phyloP scores from a whole-genome alignment of 495 filamentous ascomycete genomes.

The Hypoxylon trugodes region DNA sequence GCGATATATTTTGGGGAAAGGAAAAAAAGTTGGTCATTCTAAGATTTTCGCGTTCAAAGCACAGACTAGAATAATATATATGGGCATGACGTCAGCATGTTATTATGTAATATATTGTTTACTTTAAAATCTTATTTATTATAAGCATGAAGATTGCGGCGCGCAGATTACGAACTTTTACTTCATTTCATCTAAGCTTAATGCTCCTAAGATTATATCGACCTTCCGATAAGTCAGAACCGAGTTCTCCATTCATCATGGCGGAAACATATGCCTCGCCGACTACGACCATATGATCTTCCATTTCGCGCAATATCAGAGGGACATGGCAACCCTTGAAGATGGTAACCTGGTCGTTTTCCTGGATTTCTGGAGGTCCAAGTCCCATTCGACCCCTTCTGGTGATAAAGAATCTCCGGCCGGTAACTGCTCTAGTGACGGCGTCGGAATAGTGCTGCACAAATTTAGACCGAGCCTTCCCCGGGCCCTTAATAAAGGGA shows the following conservation, averaged over 20 bases:
- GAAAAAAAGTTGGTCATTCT: no score
- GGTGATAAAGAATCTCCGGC: constrained; percentile 16
- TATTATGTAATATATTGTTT: no score
- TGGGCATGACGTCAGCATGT: no score
- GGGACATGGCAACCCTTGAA: constrained; percentile 25
- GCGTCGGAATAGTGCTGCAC: constrained; percentile 23
- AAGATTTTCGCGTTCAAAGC: no score
- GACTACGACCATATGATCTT: constrained; percentile 6
- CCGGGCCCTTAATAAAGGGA: constrained; percentile 6
- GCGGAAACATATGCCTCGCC: constrained; percentile 17
- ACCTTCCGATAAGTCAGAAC: constrained; percentile 2
- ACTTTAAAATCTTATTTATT: no score
- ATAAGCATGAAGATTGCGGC: no score
- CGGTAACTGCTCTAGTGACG: constrained; percentile 10
- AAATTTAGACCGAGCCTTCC: constrained; percentile 8
- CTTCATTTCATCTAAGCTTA: constrained; percentile 30
- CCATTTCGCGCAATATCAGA: constrained; percentile 8
- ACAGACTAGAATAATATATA: no score
- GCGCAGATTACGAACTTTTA: no score
- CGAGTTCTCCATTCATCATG: constrained; percentile 17
- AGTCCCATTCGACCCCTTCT: constrained; percentile 21
- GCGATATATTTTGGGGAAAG: no score
- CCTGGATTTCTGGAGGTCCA: constrained; percentile 13
- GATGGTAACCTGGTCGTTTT: constrained; percentile 5
- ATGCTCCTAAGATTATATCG: neutral